These are phyloP conservation scores for Epicoccum nigrum DNA, from an alignment of 2,329 filamentous ascomycete species.

Conservation along the genomic window DNA sequence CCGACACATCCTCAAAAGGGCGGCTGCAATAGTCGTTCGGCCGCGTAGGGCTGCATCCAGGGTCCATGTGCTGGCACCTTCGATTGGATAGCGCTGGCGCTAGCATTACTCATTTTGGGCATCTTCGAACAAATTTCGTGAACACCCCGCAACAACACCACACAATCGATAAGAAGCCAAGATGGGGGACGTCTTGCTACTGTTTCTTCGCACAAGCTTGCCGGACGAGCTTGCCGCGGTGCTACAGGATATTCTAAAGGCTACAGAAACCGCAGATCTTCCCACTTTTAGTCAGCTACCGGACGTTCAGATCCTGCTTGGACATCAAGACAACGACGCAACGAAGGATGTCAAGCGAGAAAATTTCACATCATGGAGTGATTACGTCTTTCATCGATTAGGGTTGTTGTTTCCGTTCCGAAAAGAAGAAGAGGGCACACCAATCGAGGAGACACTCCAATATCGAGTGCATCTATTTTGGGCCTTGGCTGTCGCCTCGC, in stretches of 20 bases:
- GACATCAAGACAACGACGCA: constrained; percentile 44
- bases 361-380: constrained; percentile 52
- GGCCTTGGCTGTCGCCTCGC: constrained; percentile 68
- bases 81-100: constrained; percentile 26
- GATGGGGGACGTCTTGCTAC: constrained; percentile 53
- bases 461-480: constrained; percentile 54
- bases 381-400: constrained; percentile 54
- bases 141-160: constrained; percentile 25
- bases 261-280: constrained; percentile 53
- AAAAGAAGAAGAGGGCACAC: constrained; percentile 30
- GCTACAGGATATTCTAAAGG: constrained; percentile 46
- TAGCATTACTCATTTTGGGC: constrained; percentile 35
- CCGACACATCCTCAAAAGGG: constrained; percentile 5
- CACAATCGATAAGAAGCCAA: constrained; percentile 22
- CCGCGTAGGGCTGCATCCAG: constrained; percentile 8
- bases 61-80: constrained; percentile 15
- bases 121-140: constrained; percentile 27
- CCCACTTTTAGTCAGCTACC: constrained; percentile 46
- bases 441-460: constrained; percentile 39
- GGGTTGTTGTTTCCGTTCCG: constrained; percentile 45
- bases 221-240: constrained; percentile 51
- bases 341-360: constrained; percentile 38
- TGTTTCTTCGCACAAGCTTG: constrained; percentile 49
- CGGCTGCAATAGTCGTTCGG: not conserved
- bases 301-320: constrained; percentile 51